Base-by-base conservation (phyloP, 345 rosid genomes). In the Eucalyptus sp. region DNA sequence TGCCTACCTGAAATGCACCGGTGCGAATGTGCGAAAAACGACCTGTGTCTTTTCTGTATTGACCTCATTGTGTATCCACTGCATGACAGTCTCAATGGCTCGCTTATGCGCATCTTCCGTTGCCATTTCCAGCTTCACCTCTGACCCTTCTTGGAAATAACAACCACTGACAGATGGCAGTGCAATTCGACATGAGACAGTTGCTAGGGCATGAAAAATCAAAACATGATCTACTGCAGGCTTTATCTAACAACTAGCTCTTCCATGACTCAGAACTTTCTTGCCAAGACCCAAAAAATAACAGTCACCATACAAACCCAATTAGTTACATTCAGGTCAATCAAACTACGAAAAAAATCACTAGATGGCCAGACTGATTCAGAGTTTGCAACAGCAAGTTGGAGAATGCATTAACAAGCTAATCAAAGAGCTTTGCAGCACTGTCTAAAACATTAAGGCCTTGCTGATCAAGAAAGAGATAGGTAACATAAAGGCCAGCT, bases 1-100 rank as follows among this genome's bases (percentile, higher is more conserved):
- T 92, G 68, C 62, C 62, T 91, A 97, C 99, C 99, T 96, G 97
- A 97, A 97, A 95, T 96, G 99, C 84, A 97, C 99, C 0, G 99
- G 99, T 14, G 99, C 96, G 86, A 94, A 95, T 64, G 99, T 94
- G 48, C 99, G 99, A 79, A 96, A 97, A 93, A 94, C 95, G 92
- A 95, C 98, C 87, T 92, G 95, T 10, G 97, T 96, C 94, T 93
- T 96, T 93, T 86, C 93, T 87, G 94, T 50, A 89, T 95, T 90
- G 86, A 97, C 97, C 91, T 95, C 94, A 49, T 90, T 89, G 50
- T 90, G 91, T 87, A 97, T 91, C 99, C 99, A 97, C 24, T 87
- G 88, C 88, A 94, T n/a, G 89, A 95, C 95, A 1, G 99, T 96
- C 93, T 94, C 93, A 80, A 95, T 87, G 87, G 99, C 94, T 92